phyloP scores from a whole-genome alignment of 345 rosid genomes.

The Carallia brachiata region DNA sequence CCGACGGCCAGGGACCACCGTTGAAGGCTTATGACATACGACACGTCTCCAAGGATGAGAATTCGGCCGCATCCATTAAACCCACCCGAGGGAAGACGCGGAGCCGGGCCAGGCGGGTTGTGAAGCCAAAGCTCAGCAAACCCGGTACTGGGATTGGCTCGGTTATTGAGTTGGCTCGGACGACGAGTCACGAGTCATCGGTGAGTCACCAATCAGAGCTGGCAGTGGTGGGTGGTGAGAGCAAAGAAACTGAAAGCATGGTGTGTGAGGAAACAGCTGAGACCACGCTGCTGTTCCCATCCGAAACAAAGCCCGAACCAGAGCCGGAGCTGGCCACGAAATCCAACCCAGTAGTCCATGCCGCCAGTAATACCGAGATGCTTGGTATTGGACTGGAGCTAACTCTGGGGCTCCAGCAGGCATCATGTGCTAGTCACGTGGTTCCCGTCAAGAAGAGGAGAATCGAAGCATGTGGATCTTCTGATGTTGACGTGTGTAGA shows the following conservation, averaged over 20 bases:
- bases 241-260: slow-evolving; percentile 63
- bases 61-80: slow-evolving; percentile 41
- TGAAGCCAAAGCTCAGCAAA: slow-evolving; percentile 31
- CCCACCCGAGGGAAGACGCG: slow-evolving; percentile 42
- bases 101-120: slow-evolving; percentile 45
- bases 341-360: slow-evolving; percentile 3
- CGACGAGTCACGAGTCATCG: slow-evolving; percentile 81
- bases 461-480: slow-evolving; percentile 32
- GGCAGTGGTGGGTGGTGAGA: slow-evolving; percentile 57
- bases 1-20: slow-evolving; percentile 68
- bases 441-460: slow-evolving; percentile 75
- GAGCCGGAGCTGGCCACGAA: slow-evolving; percentile 23
- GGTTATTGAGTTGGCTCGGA: slow-evolving; percentile 32
- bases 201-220: slow-evolving; percentile 85
- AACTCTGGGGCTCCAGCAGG: slow-evolving; percentile 59
- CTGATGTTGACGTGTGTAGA: slow-evolving; percentile 46
- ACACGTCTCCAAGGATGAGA: slow-evolving; percentile 80
- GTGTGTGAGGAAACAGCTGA: slow-evolving; percentile 61
- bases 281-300: slow-evolving; percentile 29
- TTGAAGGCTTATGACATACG: slow-evolving; percentile 75
- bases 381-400: slow-evolving; percentile 50
- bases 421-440: slow-evolving; percentile 49
- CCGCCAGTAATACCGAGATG: not conserved
- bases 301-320: slow-evolving; percentile 25
- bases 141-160: slow-evolving; percentile 2